Base-by-base conservation (phyloP, 2,329 filamentous ascomycete species). In the Alternaria longipes region DNA sequence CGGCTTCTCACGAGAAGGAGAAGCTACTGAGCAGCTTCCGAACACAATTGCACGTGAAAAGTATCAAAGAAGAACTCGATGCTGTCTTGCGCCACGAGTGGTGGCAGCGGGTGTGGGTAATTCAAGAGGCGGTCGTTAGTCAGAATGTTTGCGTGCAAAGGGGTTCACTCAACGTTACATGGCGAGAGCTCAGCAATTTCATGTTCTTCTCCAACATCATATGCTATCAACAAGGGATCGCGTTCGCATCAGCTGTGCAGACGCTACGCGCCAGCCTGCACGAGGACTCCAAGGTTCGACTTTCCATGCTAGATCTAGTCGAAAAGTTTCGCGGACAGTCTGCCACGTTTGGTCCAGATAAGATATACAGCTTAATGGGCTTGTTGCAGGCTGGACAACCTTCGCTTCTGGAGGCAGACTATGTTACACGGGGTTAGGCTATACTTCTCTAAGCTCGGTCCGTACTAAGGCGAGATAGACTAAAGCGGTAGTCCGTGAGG, bases 41-140 rank as follows among this genome's bases (percentile, higher is more conserved):
- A 38, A n/a, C 16, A 14, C 34, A 38, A 5, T 38, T 38, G 14
- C 6, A n/a, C 7, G 14, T 16, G 8, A 18, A 38, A 38, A 28
- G 45, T 44, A 26, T 26, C 32, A 50, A 24, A 24, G 34, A 22
- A 14, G 28, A 18, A 20, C 18, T 24, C 20, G 57, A 30, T 50
- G 50, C 16, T 18, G 54, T 63, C 5, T 38, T 60, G 12, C n/a
- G 53, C 12, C 36, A 62, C 24, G 62, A 62, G 18, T 62, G 62
- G 58, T 64, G 50, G 54, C n/a, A 34, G 34, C 54, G 58, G 8
- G 54, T 49, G 1, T 64, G 62, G 62, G 34, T 54, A 12, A 53
- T 64, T 14, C 62, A 62, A 44, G 58, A 64, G 22, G 38, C 58
- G 5, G 54, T 62, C 5, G 38, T 59, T 11, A 40, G 54, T 4